Evolutionary conservation across 129 eudicot species (phyloP), one percentile per base, ranked within the genome.

Genomic region (Deinandra increscens): DNA sequence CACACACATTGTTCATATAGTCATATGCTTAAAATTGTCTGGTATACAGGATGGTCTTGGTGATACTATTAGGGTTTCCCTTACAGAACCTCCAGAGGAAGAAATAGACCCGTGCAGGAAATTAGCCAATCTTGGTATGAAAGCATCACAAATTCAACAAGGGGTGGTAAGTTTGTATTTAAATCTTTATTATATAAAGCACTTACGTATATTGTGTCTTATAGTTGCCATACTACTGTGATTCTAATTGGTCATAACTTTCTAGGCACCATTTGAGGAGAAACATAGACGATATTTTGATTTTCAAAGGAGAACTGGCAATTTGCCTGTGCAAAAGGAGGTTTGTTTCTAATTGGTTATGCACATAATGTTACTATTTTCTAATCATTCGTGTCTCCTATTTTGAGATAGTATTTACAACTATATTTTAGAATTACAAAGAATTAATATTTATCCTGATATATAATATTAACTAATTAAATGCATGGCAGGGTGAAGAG

Each of bases 61-160:
- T 78, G 99, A 93, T 80, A 93, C 99, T 7, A 89, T 93, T 46
- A 83, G 99, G 77, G 99, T 93, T 44, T 93, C 99, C 33, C 88
- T 93, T 31, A 93, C 99, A 42, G 99, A 93, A 76, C 65, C 99
- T 46, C 99, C 99, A 14, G 97, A 89, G 72, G 85, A 84, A 78
- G 99, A 93, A 86, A 93, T 93, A 31, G 99, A 93, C 59, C 99
- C 99, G 8, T 93, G 99, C 67, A 85, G 87, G 77, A 89, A 86
- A 83, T 74, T 93, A 83, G 99, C 97, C 58, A 89, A 83, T 75
- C 92, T 93, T 87, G 99, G 99, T 6, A 83, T 73, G 76, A 87
- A 69, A 79, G 95, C 99, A 68, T 70, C 95, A 62, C 79, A 72
- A 70, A 84, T 83, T 56, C 99, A 93, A 86, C 94, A 93, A 82